These are phyloP conservation scores for Talaromyces nanjingensis DNA, from an alignment of 495 filamentous ascomycete genomes.

Conservation along the genomic window DNA sequence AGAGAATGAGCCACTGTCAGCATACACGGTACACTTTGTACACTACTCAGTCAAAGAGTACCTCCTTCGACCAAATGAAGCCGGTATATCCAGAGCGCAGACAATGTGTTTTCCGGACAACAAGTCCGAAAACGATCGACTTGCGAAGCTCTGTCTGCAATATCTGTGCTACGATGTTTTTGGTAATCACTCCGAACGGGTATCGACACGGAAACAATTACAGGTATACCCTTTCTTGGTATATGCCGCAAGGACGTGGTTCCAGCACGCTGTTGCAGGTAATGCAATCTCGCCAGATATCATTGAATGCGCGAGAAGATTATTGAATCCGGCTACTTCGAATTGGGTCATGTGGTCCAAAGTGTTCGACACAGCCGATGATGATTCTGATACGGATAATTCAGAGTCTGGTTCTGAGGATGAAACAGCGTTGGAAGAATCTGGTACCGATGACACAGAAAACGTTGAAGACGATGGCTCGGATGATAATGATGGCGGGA, in stretches of 20 bases:
- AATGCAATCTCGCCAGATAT: slow-evolving; percentile 10
- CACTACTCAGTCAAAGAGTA: slow-evolving; percentile 13
- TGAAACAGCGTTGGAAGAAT: neutral
- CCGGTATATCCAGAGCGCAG: slow-evolving; percentile 5
- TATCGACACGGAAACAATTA: neutral
- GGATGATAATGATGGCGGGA: neutral
- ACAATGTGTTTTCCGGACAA: slow-evolving; percentile 9
- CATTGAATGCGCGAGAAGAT: slow-evolving; percentile 7
- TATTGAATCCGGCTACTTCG: slow-evolving; percentile 12
- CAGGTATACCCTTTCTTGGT: slow-evolving; percentile 10
- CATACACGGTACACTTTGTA: slow-evolving; percentile 9
- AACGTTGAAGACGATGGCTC: neutral
- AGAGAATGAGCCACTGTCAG: slow-evolving; percentile 3
- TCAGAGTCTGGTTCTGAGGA: neutral
- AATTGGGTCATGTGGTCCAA: slow-evolving; percentile 14
- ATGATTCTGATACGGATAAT: neutral
- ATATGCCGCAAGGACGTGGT: slow-evolving; percentile 13
- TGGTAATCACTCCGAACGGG: neutral
- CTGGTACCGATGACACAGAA: neutral
- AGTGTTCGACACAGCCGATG: slow-evolving; percentile 11
- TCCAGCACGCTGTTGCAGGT: slow-evolving; percentile 9
- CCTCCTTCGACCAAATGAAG: neutral
- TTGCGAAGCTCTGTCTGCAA: slow-evolving; percentile 11
- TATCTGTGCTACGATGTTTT: slow-evolving; percentile 16
- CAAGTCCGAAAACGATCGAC: slow-evolving; percentile 9